phyloP scores from a whole-genome alignment of 1,284 basidiomycete genomes.

The Tilletia caries region DNA sequence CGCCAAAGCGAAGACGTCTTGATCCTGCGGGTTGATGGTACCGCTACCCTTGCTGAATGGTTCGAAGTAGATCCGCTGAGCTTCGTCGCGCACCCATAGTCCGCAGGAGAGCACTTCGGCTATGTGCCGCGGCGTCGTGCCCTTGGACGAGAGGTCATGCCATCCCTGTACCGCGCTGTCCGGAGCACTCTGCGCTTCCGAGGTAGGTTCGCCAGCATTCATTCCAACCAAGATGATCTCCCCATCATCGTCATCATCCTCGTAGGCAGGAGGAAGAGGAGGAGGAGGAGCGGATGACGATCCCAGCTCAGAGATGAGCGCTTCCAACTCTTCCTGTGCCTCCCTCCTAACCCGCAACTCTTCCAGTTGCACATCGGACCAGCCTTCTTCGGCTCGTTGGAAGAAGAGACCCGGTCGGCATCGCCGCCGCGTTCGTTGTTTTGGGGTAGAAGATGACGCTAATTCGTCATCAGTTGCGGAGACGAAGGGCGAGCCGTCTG shows the following conservation, averaged over 20 bases:
- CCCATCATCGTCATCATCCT: background rate
- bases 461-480: background rate
- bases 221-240: background rate
- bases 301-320: background rate
- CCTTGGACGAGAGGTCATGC: background rate
- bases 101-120: conserved; percentile 1
- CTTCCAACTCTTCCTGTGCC: background rate
- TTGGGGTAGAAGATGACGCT: background rate
- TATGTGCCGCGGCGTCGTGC: background rate
- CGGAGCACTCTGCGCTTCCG: background rate
- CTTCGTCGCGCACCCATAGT: background rate
- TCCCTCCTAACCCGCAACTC: background rate
- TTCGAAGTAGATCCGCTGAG: background rate
- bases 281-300: background rate
- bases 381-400: background rate
- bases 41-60: background rate
- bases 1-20: background rate
- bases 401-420: conserved; percentile 2
- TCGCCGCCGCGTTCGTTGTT: background rate
- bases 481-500: background rate
- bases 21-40: background rate
- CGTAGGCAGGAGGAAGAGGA: background rate
- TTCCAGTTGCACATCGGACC: background rate
- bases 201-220: background rate
- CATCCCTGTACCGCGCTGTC: no score